Evolutionary conservation across 139 green algal species (phyloP).

Genomic region (Bryopsis sp.): DNA sequence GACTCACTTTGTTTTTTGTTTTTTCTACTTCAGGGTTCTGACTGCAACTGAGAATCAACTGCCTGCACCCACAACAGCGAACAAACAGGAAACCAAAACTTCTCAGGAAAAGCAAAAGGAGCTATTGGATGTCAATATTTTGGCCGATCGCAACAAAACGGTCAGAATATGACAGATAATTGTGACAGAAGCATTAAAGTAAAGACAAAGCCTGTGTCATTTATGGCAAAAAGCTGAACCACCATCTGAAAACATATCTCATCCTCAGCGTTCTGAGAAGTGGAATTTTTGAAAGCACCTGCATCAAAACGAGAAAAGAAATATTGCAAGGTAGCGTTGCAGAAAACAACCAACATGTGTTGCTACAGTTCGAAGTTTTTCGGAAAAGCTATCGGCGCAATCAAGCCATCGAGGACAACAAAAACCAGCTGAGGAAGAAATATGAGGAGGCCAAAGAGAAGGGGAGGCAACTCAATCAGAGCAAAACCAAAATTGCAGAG

Average conservation of each 20-base stretch:
- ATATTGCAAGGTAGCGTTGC: neutral
- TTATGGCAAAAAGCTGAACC: neutral
- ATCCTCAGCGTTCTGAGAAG: neutral
- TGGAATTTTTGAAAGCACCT: neutral
- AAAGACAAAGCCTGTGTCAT: too few species aligned
- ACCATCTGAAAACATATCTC: neutral
- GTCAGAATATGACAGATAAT: too few species aligned
- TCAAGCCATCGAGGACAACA: constrained; percentile 75
- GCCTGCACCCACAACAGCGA: too few species aligned
- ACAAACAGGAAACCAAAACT: too few species aligned
- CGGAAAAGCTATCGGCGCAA: constrained; percentile 67
- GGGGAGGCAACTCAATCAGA: constrained; percentile 33
- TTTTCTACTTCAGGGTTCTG: too few species aligned
- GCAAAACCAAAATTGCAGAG: constrained; percentile 45
- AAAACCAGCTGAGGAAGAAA: constrained; percentile 63
- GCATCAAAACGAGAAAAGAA: constrained; percentile 23
- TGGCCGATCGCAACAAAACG: constrained; percentile 3
- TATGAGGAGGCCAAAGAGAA: constrained; percentile 67
- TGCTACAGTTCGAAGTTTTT: constrained; percentile 66
- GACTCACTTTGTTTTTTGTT: too few species aligned
- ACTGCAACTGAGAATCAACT: too few species aligned
- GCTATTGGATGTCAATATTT: too few species aligned
- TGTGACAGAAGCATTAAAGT: too few species aligned
- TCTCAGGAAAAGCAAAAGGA: too few species aligned
- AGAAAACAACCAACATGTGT: neutral